Evolutionary conservation across 2,329 filamentous ascomycete genomes (phyloP), one percentile per base, ranked within the genome.

Genomic region (Diaporthe sp.): DNA sequence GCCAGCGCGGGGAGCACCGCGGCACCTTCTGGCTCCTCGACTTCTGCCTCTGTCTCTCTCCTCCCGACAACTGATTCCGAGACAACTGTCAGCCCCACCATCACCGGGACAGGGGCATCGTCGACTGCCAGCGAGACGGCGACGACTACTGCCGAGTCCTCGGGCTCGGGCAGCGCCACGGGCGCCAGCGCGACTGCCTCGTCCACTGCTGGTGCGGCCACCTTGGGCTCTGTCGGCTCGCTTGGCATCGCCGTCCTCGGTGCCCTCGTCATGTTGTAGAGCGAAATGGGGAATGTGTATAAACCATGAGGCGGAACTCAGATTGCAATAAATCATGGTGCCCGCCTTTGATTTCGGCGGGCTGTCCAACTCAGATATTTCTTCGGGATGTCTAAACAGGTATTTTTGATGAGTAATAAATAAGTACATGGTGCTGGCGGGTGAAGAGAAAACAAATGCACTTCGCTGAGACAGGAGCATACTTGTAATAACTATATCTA

Each of bases 211-310:
- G 73, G 51, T 17, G 69, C 65, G 10, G 70, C 70, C 12, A 55
- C 53, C 12, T 30, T 66, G 37, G 55, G 70, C 35, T 66, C 70
- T 37, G 25, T 72, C 4, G 70, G 73, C 10, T 59, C 69, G n/a
- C 32, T 72, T 8, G 73, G 68, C 17, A 39, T 74, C 32, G 56
- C 66, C n/a, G 27, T 72, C 4, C 50, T 74, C 1, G 73, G 73
- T 53, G 69, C 51, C 5, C 39, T 72, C 7, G 13, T 47, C 9
- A 42, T 74, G 5, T n/a, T 73, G 30, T 73, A 50, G 25, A 10
- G 25, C 2, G 1, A 12, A 2, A 2, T n/a, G 32, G 4, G 44
- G 9, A 27, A 13, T 51, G 42, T 15, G 12, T 10, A 27, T 66
- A 3, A 37, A 3, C 7, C 6, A 35, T 22, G 15, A 8, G 19